phyloP scores from a whole-genome alignment of 83 land plant genomes.

The Picea abies region DNA sequence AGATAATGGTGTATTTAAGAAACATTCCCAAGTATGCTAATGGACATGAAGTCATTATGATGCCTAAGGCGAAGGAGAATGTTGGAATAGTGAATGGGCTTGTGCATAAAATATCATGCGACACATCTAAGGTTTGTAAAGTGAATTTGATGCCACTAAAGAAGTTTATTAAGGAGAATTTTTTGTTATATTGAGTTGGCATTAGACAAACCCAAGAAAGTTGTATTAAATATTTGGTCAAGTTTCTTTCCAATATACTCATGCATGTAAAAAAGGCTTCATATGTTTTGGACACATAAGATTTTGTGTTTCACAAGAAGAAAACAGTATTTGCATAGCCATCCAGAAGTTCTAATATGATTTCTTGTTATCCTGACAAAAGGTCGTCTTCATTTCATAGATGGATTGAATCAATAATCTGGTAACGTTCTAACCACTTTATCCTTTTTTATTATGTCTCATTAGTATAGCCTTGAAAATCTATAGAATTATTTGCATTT shows the following conservation, averaged over 20 bases:
- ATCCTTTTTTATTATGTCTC: too few species aligned
- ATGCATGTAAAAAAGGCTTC: conserved; percentile 45
- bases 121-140: conserved; percentile 61
- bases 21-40: conserved; percentile 35
- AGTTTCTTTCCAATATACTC: not conserved
- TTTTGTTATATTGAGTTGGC: not conserved
- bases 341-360: too few species aligned
- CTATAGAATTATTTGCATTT: too few species aligned
- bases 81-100: conserved; percentile 66
- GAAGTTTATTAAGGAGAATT: not conserved
- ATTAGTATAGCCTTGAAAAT: too few species aligned
- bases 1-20: conserved; percentile 34
- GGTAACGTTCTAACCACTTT: too few species aligned
- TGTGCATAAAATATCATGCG: conserved; percentile 83
- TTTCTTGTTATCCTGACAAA: too few species aligned
- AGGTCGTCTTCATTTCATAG: too few species aligned
- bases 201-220: not conserved
- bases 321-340: not conserved
- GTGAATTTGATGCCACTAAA: not conserved
- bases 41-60: conserved; percentile 33
- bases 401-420: too few species aligned
- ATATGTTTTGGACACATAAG: conserved; percentile 84
- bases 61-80: conserved; percentile 47
- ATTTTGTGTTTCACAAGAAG: conserved; percentile 42
- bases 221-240: too few species aligned